Conservation (phyloP, 228 moss, liverwort and hornwort genomes). For the Sphagnum magellanicum region DNA sequence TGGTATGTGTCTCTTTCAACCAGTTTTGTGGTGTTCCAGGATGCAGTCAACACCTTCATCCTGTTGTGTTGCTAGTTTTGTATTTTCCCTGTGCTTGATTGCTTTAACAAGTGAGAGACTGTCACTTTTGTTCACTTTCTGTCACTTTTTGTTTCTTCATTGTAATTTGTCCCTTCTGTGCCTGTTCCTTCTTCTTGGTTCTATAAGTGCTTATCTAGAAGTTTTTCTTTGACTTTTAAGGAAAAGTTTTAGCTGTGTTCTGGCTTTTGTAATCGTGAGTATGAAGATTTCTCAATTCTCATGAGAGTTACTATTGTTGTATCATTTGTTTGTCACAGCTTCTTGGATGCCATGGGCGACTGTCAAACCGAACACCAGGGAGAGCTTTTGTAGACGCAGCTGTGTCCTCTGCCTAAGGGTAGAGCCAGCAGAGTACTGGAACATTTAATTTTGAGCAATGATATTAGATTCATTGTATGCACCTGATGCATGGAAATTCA, state of each 20-base stretch:
- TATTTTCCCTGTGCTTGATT: not conserved
- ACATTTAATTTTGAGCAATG: not conserved
- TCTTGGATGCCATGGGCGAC: slow-evolving; percentile 65
- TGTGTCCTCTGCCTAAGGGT: not conserved
- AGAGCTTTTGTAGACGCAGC: slow-evolving; percentile 53
- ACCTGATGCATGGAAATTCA: too few species aligned
- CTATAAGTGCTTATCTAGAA: not conserved
- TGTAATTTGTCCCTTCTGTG: not conserved
- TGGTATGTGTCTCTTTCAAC: slow-evolving; percentile 1
- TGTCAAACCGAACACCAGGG: slow-evolving; percentile 27
- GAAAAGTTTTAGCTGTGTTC: too few species aligned
- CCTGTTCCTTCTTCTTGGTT: not conserved
- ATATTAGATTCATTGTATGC: not conserved
- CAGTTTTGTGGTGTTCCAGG: not conserved
- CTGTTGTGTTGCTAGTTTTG: not conserved
- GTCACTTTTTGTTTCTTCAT: not conserved
- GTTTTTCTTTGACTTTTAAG: not conserved
- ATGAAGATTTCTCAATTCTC: not conserved
- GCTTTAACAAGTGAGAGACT: not conserved
- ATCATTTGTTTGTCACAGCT: slow-evolving; percentile 23
- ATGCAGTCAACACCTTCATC: not conserved
- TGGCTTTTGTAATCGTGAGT: not conserved
- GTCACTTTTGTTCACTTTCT: not conserved
- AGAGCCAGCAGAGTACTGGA: too few species aligned
- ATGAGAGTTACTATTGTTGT: not conserved